phyloP scores from a whole-genome alignment of 1,284 basidiomycete species.

The Austroboletus niveus region DNA sequence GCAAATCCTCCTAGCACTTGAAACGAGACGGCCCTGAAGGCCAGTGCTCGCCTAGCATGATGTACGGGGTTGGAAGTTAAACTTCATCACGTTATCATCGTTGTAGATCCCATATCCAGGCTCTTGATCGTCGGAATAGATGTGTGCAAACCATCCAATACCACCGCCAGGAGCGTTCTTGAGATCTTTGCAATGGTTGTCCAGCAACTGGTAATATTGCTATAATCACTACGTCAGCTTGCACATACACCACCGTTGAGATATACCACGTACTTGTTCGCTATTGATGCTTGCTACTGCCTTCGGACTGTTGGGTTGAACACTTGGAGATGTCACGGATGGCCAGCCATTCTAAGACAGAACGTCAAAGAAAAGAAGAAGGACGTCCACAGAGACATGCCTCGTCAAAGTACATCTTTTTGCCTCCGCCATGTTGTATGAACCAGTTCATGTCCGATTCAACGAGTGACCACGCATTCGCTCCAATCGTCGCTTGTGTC shows the following conservation, averaged over 20 bases:
- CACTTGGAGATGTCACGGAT: slow-evolving; percentile 53
- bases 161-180: slow-evolving; percentile 54
- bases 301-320: slow-evolving; percentile 52
- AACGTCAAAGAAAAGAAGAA: not conserved
- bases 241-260: not conserved
- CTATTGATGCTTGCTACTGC: slow-evolving; percentile 58
- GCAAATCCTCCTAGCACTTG: too few relatives aligned
- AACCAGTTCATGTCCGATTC: slow-evolving; percentile 62
- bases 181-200: slow-evolving; percentile 58
- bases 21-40: too few relatives aligned
- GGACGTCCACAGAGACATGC: slow-evolving; percentile 31
- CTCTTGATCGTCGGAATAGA: slow-evolving; percentile 65
- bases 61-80: slow-evolving; percentile 51
- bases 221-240: slow-evolving; percentile 20
- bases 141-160: slow-evolving; percentile 79
- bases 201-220: slow-evolving; percentile 61
- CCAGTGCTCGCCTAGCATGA: slow-evolving; percentile 35
- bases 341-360: slow-evolving; percentile 68
- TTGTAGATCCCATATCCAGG: slow-evolving; percentile 68
- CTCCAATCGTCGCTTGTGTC: slow-evolving; percentile 39
- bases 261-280: slow-evolving; percentile 44
- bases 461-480: slow-evolving; percentile 58
- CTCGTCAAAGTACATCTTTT: slow-evolving; percentile 73
- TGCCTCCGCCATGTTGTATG: slow-evolving; percentile 52
- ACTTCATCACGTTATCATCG: slow-evolving; percentile 46